Evolutionary conservation across 2,329 filamentous ascomycete species (phyloP), one percentile per base, ranked within the genome.

Genomic region (Neofusicoccum laricinum): DNA sequence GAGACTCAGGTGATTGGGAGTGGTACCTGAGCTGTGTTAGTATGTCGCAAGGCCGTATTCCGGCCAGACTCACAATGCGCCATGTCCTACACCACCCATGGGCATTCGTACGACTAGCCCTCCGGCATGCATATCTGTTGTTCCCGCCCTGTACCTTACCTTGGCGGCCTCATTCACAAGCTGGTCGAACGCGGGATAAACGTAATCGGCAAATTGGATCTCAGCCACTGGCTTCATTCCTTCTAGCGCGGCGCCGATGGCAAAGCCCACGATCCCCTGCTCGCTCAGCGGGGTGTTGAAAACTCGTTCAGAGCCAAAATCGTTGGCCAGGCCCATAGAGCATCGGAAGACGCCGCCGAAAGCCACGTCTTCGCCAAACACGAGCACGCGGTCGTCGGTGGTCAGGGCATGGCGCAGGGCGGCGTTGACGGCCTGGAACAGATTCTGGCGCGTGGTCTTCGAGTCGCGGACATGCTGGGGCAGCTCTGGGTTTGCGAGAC

Each of bases 321-420:
- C 92, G 67, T 93, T 90, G 36, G 92, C 88, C 15, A 99, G 84
- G 70, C 93, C 92, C 88, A 95, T 94, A 36, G 92, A 94, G 78
- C 93, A 97, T 64, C 95, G 86, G 74, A 99, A 99, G 15, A 99
- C 95, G 62, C 95, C 95, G 46, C 95, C 95, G 71, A 99, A 99
- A 14, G 95, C 92, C 7, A 99, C 93, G 74, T 99, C 95, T 78
- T 99, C 95, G 46, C 95, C 95, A 72, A 99, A 99, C 10, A 99
- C 84, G 64, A 98, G 81, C 21, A 97, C 92, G 17, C 89, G 88
- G 68, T 96, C 92, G 71, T 97, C 93, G 40, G 89, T 86, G 15
- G 90, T 86, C 32, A 99, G 84, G 25, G 94, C 92, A 65, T 90
- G 91, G 21, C 90, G 86, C 21, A 99, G 84, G 11, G 94, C 93